phyloP scores from a whole-genome alignment of 331 rosid genomes.

The Pyrus hybrid region DNA sequence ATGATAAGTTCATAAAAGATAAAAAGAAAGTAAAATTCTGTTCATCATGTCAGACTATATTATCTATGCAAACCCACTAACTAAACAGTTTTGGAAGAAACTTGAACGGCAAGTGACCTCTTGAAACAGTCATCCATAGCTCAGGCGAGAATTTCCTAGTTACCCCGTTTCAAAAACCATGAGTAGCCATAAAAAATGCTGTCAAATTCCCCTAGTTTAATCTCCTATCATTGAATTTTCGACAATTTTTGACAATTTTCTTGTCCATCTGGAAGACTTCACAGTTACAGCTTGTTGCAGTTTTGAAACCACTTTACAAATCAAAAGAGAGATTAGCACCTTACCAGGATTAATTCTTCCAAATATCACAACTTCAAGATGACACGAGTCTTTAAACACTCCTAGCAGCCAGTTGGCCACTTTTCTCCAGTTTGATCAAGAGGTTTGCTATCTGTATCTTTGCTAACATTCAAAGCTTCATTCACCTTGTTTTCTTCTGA shows the following conservation, averaged over 20 bases:
- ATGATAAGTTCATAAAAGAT: background rate
- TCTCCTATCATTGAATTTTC: background rate
- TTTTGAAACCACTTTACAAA: conserved; percentile 5
- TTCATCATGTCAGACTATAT: background rate
- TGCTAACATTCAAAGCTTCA: conserved; percentile 21
- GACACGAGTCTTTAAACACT: conserved; percentile 5
- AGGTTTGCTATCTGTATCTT: conserved; percentile 17
- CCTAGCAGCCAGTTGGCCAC: conserved; percentile 20
- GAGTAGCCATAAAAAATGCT: background rate
- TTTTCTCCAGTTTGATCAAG: conserved; percentile 24
- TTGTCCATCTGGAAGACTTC: background rate
- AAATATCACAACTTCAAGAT: conserved; percentile 8
- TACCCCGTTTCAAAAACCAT: background rate
- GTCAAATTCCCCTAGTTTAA: background rate
- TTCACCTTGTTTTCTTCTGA: conserved; percentile 31
- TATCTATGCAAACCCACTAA: background rate
- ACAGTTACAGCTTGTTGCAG: background rate
- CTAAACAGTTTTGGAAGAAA: background rate
- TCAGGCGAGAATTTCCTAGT: background rate
- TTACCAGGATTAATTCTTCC: background rate
- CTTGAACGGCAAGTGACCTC: background rate
- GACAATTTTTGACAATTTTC: conserved; percentile 6
- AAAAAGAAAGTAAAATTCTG: background rate
- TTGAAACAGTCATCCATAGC: conserved; percentile 2
- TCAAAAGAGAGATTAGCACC: conserved; percentile 8